A percentile compares a stretch with the other conserved stretches of the same genome.
phyloP scores from a whole-genome alignment of 306 rosid species.

The Vachellia pachyceras region DNA sequence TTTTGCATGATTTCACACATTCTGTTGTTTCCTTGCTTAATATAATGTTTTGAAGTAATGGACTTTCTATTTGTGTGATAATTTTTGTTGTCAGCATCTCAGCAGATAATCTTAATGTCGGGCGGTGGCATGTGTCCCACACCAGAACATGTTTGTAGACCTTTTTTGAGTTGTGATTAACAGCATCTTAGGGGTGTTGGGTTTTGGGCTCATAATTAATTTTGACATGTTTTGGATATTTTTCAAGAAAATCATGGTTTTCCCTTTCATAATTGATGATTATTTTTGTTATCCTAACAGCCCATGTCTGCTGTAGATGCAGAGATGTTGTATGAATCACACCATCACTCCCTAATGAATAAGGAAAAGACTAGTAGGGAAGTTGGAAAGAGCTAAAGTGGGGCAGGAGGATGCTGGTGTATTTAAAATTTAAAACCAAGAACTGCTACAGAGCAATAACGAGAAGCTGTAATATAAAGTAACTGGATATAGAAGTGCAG shows the following conservation, averaged over 20 bases:
- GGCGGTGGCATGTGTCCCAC: conserved; percentile 15
- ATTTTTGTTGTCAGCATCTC: neutral
- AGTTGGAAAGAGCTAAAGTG: neutral
- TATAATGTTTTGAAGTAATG: conserved; percentile 20
- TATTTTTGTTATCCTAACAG: too few species aligned
- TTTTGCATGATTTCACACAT: conserved; percentile 25
- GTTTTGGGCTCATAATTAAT: too few species aligned
- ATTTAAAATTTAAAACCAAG: conserved; percentile 22
- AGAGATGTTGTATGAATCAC: conserved; percentile 9
- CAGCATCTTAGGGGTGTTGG: neutral
- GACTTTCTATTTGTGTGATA: neutral
- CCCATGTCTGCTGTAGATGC: conserved; percentile 21
- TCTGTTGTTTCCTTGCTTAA: conserved; percentile 35
- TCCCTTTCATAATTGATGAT: too few species aligned
- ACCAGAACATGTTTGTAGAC: neutral
- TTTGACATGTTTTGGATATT: too few species aligned
- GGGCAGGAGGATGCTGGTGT: neutral
- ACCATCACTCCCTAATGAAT: neutral
- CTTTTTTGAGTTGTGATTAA: neutral
- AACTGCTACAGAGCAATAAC: conserved; percentile 16
- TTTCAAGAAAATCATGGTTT: too few species aligned
- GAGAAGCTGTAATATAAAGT: conserved; percentile 27
- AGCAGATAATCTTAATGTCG: neutral
- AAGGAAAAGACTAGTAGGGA: neutral
- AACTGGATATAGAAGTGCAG: conserved; percentile 9